phyloP scores from a whole-genome alignment of 345 rosid genomes.

The Fremontodendron californicum region DNA sequence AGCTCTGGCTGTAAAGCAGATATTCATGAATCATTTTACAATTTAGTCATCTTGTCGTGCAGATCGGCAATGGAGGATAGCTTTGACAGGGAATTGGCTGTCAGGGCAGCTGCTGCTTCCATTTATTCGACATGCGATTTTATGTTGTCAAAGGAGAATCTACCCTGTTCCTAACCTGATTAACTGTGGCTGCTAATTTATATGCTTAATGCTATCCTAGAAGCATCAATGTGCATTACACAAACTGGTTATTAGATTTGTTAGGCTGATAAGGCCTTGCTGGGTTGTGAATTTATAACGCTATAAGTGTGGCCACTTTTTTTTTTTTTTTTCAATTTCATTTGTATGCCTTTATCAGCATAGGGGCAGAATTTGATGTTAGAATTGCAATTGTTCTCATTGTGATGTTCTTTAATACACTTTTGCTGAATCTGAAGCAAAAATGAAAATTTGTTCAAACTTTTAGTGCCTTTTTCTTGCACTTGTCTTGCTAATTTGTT shows the following conservation, averaged over 20 bases:
- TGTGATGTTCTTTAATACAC: not conserved
- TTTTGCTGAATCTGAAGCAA: not conserved
- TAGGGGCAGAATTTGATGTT: not conserved
- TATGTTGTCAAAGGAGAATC: conserved; percentile 60
- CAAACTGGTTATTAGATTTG: not conserved
- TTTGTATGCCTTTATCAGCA: not conserved
- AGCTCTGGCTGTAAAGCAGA: not conserved
- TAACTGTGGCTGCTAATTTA: too few species aligned
- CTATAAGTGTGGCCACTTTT: not conserved
- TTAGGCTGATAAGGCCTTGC: not conserved
- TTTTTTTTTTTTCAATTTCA: not conserved
- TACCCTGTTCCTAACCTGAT: conserved; percentile 46
- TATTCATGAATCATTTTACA: not conserved
- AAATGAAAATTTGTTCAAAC: not conserved
- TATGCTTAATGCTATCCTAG: not conserved
- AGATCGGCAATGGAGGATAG: not conserved
- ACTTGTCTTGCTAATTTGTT: too few species aligned
- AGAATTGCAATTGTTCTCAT: not conserved
- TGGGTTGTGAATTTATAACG: conserved; percentile 13
- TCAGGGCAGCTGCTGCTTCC: conserved; percentile 97
- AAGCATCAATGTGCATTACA: not conserved
- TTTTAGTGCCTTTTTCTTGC: too few species aligned
- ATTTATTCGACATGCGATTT: conserved; percentile 84
- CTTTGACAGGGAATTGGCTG: conserved; percentile 56
- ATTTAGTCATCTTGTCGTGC: not conserved